Base-by-base conservation (phyloP, 805 yeast genomes). In the Pichia californica region DNA sequence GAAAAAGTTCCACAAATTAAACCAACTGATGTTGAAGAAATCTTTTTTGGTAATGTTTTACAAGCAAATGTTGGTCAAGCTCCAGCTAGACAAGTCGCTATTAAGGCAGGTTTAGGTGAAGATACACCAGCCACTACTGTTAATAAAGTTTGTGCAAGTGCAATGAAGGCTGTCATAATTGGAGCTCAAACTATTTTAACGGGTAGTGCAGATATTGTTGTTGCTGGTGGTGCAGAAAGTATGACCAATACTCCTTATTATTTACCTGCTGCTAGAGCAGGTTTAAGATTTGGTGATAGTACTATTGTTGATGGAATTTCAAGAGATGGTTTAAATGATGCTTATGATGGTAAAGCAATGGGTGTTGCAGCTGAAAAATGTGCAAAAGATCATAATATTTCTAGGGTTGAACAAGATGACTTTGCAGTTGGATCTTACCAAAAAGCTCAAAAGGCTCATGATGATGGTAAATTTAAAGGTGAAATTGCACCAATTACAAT, bases 301-400 rank as follows among this genome's bases (percentile, higher is more conserved):
- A 54, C 71, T 19, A 55, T 91, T 50, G 79, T 89, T 38, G 99
- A 93, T 62, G 98, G 96, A 59, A 68, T 93, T 48, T 85, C 83
- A 64, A 81, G 81, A 61, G 99, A 93, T 67, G 99, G 99, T 57
- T 73, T 93, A 55, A 74, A 79, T 62, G 99, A 93, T 66, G 98
- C 93, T 29, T 93, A 88, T 69, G 86, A 83, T 55, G 79, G 81
- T 52, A 66, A 73, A 53, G 85, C 95, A 51, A 93, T 93, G 99
- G 99, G 99, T 63, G 85, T 85, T 46, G 88, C 93, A 53, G 99
- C 96, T 52, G 99, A 93, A 69, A 88, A 88, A 64, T 88, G 96
- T 70, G 98, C 98, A 35, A 70, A 70, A 43, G 95, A 88, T 61
- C 80, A 87, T 68, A 63, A 63, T 16, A 62, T 91, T 53, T 58